Conservation (phyloP, 1,284 basidiomycete species). For the Ustilago trichophora region DNA sequence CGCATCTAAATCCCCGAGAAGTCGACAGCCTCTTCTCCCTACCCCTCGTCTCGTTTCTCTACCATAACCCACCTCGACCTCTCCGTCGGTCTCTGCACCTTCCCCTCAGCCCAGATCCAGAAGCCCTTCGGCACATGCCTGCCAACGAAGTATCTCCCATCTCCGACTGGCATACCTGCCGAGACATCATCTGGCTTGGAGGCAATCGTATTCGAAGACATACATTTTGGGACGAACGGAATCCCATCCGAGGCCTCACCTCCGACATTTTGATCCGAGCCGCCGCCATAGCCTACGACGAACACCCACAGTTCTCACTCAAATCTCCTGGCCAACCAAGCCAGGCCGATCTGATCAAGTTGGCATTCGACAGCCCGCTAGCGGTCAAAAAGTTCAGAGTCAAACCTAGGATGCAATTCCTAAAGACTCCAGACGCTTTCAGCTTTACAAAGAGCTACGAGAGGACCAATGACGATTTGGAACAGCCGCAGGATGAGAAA, state of each 20-base stretch:
- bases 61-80: conserved; percentile 40
- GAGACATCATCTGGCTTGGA: conserved; percentile 59
- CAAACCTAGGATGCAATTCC: conserved; percentile 57
- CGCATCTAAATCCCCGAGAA: conserved; percentile 54
- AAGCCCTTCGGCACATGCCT: conserved; percentile 43
- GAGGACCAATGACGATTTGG: conserved; percentile 23
- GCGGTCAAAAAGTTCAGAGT: conserved; percentile 53
- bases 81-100: conserved; percentile 39
- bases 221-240: conserved; percentile 60
- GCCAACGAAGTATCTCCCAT: conserved; percentile 44
- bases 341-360: conserved; percentile 47
- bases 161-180: conserved; percentile 62
- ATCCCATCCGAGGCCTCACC: conserved; percentile 58
- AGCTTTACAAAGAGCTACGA: conserved; percentile 18
- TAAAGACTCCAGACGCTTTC: conserved; percentile 26
- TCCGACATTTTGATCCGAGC: conserved; percentile 62
- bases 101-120: conserved; percentile 15
- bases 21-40: conserved; percentile 56
- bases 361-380: conserved; percentile 54
- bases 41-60: conserved; percentile 57
- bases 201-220: conserved; percentile 50
- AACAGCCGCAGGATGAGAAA: conserved; percentile 45
- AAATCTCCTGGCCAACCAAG: conserved; percentile 33
- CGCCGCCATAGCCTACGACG: conserved; percentile 50
- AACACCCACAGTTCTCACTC: conserved; percentile 30